A percentile compares a stretch with the other conserved stretches of the same genome.
phyloP scores from a whole-genome alignment of 352 stramenopile species.

The Globisporangium radiosum region DNA sequence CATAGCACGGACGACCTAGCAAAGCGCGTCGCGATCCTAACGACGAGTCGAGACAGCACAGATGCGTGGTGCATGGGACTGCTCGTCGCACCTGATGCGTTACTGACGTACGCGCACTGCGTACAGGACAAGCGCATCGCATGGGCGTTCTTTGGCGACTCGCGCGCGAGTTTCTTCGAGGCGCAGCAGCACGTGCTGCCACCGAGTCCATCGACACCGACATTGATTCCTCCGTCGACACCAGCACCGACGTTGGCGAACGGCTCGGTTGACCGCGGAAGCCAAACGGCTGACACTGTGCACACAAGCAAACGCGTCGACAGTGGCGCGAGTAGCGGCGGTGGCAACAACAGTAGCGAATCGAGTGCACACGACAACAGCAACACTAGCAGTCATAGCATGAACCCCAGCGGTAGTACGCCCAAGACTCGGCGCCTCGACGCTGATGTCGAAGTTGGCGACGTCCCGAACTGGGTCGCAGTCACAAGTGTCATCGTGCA shows the following conservation, averaged over 20 bases:
- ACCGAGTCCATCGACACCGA: neutral
- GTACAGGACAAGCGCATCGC: constrained; percentile 6
- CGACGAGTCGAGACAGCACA: constrained; percentile 1
- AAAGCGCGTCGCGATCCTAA: constrained; percentile 22
- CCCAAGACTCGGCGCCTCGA: neutral
- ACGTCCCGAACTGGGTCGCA: constrained; percentile 17
- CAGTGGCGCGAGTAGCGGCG: too few species aligned
- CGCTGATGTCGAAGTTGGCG: constrained; percentile 14
- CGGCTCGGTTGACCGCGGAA: too few species aligned
- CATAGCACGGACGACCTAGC: neutral
- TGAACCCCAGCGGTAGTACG: neutral
- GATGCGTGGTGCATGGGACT: constrained; percentile 26
- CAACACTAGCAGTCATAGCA: neutral
- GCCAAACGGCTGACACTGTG: neutral
- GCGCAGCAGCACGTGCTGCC: neutral
- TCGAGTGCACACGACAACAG: neutral
- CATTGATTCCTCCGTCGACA: neutral
- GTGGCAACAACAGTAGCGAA: neutral
- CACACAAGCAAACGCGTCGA: neutral
- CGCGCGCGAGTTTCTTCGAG: constrained; percentile 6
- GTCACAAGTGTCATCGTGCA: constrained; percentile 15
- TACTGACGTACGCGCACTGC: constrained; percentile 28
- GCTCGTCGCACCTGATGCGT: constrained; percentile 21
- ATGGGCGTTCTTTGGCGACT: constrained; percentile 25
- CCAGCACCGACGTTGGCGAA: neutral